A percentile compares a stretch with the other conserved stretches of the same genome.
These are phyloP conservation scores for Malassezia japonica DNA, from an alignment of 1,284 basidiomycete genomes.

Conservation along the genomic window DNA sequence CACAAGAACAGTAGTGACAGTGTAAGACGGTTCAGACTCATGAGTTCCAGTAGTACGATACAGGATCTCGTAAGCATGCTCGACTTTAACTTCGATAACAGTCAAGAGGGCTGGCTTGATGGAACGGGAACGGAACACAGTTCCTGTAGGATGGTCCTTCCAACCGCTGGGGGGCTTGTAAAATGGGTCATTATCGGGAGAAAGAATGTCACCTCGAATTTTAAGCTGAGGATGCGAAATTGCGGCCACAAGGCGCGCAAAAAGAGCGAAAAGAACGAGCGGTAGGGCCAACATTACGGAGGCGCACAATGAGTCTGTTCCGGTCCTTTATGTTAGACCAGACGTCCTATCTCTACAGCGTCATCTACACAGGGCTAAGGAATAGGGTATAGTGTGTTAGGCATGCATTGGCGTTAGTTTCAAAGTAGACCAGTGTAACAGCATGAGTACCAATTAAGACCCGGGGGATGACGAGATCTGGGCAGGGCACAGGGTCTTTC, in stretches of 20 bases:
- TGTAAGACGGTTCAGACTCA: not conserved
- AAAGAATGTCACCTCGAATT: not conserved
- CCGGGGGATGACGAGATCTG: no score
- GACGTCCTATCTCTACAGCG: no score
- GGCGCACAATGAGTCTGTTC: no score
- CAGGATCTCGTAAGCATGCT: constrained; percentile 21
- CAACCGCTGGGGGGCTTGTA: constrained; percentile 23
- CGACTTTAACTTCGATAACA: not conserved
- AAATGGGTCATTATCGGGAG: constrained; percentile 24
- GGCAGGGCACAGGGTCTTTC: no score
- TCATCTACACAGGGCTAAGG: no score
- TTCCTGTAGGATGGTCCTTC: constrained; percentile 19
- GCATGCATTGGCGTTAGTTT: no score
- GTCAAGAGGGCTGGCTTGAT: constrained; percentile 8
- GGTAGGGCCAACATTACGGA: no score
- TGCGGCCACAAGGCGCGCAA: not conserved
- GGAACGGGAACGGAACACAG: constrained; percentile 24
- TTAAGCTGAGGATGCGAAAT: not conserved
- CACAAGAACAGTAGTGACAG: constrained; percentile 22
- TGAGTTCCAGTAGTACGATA: constrained; percentile 17
- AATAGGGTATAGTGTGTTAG: no score
- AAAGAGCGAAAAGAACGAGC: not conserved
- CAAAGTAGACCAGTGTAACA: no score
- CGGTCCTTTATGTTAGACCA: no score
- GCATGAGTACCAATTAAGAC: no score